Conservation (phyloP, 2,329 filamentous ascomycete species). For the Hymenoscyphus infarciens region DNA sequence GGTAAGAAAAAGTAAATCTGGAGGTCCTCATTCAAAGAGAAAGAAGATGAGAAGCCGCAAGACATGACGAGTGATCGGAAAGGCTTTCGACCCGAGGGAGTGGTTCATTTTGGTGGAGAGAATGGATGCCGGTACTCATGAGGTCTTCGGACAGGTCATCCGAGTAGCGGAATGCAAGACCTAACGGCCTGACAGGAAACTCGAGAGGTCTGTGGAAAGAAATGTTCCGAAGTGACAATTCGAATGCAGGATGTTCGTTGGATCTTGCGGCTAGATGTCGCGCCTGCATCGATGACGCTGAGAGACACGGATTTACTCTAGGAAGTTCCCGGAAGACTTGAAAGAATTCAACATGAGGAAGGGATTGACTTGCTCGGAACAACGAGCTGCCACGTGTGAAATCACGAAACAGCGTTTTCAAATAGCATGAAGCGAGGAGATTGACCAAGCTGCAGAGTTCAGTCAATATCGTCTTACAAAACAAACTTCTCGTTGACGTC, state of each 20-base stretch:
- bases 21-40: background rate
- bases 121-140: background rate
- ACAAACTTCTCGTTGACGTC: background rate
- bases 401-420: background rate
- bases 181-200: constrained; percentile 11
- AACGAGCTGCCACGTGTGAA: background rate
- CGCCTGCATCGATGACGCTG: constrained; percentile 4
- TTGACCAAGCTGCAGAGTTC: background rate
- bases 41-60: background rate
- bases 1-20: background rate
- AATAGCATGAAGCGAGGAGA: background rate
- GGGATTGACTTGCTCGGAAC: background rate
- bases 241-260: constrained; percentile 3
- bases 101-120: constrained; percentile 1
- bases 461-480: background rate
- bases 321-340: background rate
- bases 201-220: background rate
- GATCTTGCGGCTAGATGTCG: background rate
- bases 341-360: background rate
- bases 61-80: background rate
- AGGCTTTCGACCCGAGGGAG: constrained; percentile 3
- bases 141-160: background rate
- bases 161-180: background rate
- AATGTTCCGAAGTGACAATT: constrained; percentile 5
- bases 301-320: background rate